Base-by-base conservation (phyloP, 2,329 filamentous ascomycete genomes). In the Ophiosphaerella korrae region DNA sequence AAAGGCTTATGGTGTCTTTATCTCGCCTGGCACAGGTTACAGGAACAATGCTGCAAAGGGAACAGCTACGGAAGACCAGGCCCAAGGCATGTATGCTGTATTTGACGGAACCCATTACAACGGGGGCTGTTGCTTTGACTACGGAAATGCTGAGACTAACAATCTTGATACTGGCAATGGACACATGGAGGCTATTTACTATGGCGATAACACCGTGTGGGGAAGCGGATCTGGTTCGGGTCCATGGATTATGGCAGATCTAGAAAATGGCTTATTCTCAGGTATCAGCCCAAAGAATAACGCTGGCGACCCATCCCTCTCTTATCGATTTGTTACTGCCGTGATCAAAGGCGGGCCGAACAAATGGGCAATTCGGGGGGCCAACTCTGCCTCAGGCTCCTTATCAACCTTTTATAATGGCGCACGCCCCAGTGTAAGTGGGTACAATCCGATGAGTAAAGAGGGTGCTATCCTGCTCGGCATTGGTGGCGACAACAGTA, bases 101-200 rank as follows among this genome's bases (percentile, higher is more conserved):
- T 64, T 86, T 2, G 83, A 86, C 57, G 83, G 83, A 0, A 83
- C 80, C 0, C 83, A 85, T 60, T 85, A 80, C 75, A 85, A 85
- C 58, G 74, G 68, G 18, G 77, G 53, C 6, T 85, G 83, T 73
- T 86, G 78, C 56, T 77, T 76, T 48, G 74, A 77, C 52, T 77
- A 77, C 31, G 75, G 75, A 29, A 77, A 77, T 33, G 75, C 74
- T 7, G 75, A 77, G 54, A 72, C 65, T 7, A 75, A 60, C 60
- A 75, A 62, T 38, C 48, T 46, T 0, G 74, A 76, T 43, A 80
- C 83, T 0, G 86, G 85, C 2, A 80, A 82, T 45, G 85, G 83
- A 13, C 84, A 87, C 62, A 88, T 88, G 85, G 86, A 88, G 64
- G 83, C 85, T 47, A 83, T 88, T 50, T 88, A 88, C 77, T 88